Conservation (phyloP, 2,329 filamentous ascomycete genomes). For the Dactylellina sp. region DNA sequence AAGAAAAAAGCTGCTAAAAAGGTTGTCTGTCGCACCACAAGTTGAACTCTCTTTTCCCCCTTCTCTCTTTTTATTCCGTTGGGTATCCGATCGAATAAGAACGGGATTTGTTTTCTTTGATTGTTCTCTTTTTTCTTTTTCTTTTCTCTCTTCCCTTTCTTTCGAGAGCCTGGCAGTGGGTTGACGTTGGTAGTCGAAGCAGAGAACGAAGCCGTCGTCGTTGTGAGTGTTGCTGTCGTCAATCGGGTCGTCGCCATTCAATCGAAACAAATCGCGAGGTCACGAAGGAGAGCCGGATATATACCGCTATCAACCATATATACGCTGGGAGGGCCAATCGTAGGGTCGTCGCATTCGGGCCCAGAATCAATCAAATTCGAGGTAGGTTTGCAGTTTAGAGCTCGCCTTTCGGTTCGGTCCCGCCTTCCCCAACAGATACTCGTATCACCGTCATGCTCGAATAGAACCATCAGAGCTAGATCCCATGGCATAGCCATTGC, state of each 20-base stretch:
- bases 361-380: slow-evolving; percentile 45
- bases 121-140: slow-evolving; percentile 49
- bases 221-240: slow-evolving; percentile 21
- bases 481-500: slow-evolving; percentile 5
- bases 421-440: slow-evolving; percentile 13
- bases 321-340: slow-evolving; percentile 33
- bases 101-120: slow-evolving; percentile 37
- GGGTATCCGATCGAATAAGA: slow-evolving; percentile 52
- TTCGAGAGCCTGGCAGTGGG: slow-evolving; percentile 56
- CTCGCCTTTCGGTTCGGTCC: slow-evolving; percentile 24
- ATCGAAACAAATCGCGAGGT: slow-evolving; percentile 1
- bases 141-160: slow-evolving; percentile 57
- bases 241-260: not conserved
- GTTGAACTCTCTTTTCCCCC: slow-evolving; percentile 42
- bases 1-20: slow-evolving; percentile 47
- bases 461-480: too few species aligned
- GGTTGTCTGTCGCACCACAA: slow-evolving; percentile 51
- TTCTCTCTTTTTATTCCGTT: slow-evolving; percentile 50
- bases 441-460: too few species aligned
- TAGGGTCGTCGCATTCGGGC: slow-evolving; percentile 46
- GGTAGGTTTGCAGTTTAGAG: slow-evolving; percentile 41
- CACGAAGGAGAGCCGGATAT: slow-evolving; percentile 11
- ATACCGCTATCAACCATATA: slow-evolving; percentile 7
- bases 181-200: slow-evolving; percentile 46
- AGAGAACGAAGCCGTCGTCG: slow-evolving; percentile 21